Evolutionary conservation across 805 yeast genomes (phyloP).

Genomic region (Yamadazyma ubonensis): DNA sequence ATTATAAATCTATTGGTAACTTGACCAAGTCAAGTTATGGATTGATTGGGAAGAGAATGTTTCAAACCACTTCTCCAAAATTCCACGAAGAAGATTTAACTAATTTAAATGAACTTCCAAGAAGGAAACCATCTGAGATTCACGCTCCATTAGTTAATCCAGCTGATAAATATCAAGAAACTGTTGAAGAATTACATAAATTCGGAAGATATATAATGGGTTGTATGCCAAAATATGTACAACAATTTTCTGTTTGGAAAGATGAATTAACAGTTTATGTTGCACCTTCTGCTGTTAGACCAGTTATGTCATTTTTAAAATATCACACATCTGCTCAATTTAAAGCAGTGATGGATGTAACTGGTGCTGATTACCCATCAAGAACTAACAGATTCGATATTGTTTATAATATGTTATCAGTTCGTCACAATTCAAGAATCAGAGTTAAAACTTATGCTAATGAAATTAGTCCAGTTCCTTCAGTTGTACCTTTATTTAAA

Average conservation of each 20-base stretch:
- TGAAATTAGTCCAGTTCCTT: conserved; percentile 80
- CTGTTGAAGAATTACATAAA: conserved; percentile 69
- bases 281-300: conserved; percentile 73
- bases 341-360: conserved; percentile 74
- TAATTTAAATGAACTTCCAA: conserved; percentile 37
- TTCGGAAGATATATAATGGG: conserved; percentile 79
- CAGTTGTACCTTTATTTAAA: conserved; percentile 65
- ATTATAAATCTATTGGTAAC: not conserved
- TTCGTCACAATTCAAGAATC: conserved; percentile 81
- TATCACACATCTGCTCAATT: conserved; percentile 81
- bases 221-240: conserved; percentile 76
- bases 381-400: conserved; percentile 84
- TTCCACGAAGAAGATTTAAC: conserved; percentile 26
- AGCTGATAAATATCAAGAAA: conserved; percentile 68
- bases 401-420: conserved; percentile 77
- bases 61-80: conserved; percentile 1
- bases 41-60: conserved; percentile 7
- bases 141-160: conserved; percentile 66
- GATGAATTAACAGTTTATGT: conserved; percentile 77
- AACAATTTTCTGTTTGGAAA: conserved; percentile 87
- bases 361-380: conserved; percentile 85
- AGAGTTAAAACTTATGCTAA: conserved; percentile 87
- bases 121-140: conserved; percentile 32
- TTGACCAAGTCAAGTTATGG: not conserved
- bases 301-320: conserved; percentile 66